phyloP scores from a whole-genome alignment of 176 grass and related monocot species.

The Oryza meridionalis region DNA sequence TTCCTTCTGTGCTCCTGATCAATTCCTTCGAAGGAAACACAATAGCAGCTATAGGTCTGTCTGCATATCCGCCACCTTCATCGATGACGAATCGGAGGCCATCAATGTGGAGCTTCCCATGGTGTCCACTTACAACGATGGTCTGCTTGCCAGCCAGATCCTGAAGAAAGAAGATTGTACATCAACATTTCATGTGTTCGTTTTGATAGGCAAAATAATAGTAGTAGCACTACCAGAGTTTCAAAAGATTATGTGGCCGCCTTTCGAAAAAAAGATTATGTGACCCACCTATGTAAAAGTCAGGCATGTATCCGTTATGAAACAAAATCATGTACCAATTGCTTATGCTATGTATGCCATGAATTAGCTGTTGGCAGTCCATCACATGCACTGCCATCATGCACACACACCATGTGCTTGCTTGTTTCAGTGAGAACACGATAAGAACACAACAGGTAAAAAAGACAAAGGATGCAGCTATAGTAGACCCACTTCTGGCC shows the following conservation, averaged over 20 bases:
- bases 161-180: conserved; percentile 41
- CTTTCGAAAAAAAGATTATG: not conserved
- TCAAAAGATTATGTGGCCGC: not conserved
- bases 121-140: conserved; percentile 80
- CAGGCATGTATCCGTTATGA: not conserved
- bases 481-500: not conserved
- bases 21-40: conserved; percentile 71
- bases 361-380: not conserved
- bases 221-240: not conserved
- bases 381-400: conserved; percentile 1
- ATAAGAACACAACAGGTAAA: not conserved
- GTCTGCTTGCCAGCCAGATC: conserved; percentile 64
- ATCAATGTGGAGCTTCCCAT: conserved; percentile 75
- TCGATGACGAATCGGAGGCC: conserved; percentile 78
- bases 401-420: not conserved
- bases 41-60: conserved; percentile 70
- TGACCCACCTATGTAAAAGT: not conserved
- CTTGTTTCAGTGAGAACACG: conserved; percentile 30
- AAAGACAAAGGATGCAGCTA: not conserved
- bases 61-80: conserved; percentile 69
- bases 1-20: conserved; percentile 50
- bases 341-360: not conserved
- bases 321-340: conserved; percentile 11
- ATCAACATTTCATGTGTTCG: conserved; percentile 3
- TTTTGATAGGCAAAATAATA: not conserved